Conservation (phyloP, 805 yeast species). For the Candida ovalis region DNA sequence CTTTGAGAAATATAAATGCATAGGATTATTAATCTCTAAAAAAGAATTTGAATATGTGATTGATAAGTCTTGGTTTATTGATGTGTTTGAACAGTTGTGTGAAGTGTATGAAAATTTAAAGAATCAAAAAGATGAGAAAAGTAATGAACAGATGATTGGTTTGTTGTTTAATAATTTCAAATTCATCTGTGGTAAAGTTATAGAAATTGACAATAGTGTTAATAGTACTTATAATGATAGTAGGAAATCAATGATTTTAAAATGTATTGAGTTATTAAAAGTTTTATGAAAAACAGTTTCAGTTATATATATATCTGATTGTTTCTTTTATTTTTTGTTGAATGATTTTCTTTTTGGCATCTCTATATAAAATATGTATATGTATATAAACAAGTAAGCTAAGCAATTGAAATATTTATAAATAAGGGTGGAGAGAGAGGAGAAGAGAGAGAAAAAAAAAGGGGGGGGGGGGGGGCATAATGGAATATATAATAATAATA, state of each 20-base stretch:
- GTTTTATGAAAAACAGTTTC: not conserved
- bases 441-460: no score
- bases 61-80: slow-evolving; percentile 10
- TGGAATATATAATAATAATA: not conserved
- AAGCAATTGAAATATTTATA: no score
- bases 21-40: slow-evolving; percentile 14
- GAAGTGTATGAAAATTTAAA: slow-evolving; percentile 4
- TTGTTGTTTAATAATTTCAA: slow-evolving; percentile 17
- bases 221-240: no score
- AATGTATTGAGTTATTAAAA: slow-evolving; percentile 2
- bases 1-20: slow-evolving; percentile 15
- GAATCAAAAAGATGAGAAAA: slow-evolving; percentile 1
- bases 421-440: no score
- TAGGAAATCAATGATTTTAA: not conserved
- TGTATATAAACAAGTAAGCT: no score
- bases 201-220: slow-evolving; percentile 5
- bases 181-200: slow-evolving; percentile 14
- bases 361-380: no score
- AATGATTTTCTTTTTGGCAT: not conserved
- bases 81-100: slow-evolving; percentile 8
- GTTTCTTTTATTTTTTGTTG: no score
- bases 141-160: not conserved
- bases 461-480: no score
- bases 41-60: not conserved
- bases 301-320: not conserved